phyloP scores from a whole-genome alignment of 352 stramenopile genomes.

The Pythium oligandrum region DNA sequence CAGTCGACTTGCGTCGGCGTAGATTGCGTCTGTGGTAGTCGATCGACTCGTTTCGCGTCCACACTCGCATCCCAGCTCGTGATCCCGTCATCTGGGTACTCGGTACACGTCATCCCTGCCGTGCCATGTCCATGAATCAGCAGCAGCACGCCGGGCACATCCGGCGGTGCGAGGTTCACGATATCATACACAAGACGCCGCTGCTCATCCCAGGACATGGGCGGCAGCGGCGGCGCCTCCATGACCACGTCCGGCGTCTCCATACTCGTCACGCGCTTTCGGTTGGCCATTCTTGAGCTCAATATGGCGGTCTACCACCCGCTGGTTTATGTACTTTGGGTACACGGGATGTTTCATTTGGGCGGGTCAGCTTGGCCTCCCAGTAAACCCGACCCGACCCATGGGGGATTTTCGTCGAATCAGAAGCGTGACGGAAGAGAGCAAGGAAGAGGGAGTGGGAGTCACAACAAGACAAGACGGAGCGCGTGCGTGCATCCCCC shows the following conservation, averaged over 20 bases:
- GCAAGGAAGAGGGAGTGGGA: no score
- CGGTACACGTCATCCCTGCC: slow-evolving; percentile 5
- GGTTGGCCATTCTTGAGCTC: slow-evolving; percentile 18
- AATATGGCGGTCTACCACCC: neutral
- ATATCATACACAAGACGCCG: slow-evolving; percentile 62
- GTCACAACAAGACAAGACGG: no score
- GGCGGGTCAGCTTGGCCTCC: no score
- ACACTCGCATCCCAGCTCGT: slow-evolving; percentile 22
- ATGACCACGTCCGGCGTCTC: neutral
- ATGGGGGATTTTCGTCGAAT: no score
- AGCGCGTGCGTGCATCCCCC: no score
- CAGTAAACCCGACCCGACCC: no score
- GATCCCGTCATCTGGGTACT: slow-evolving; percentile 14
- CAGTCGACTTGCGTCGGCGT: slow-evolving; percentile 48
- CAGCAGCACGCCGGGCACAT: slow-evolving; percentile 60
- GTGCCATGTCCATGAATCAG: slow-evolving; percentile 30
- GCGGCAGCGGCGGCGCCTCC: neutral
- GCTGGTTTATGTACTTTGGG: no score
- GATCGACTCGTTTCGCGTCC: slow-evolving; percentile 8
- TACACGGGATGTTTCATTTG: no score
- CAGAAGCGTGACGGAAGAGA: no score
- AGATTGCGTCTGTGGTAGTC: slow-evolving; percentile 5
- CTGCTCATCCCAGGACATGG: slow-evolving; percentile 66
- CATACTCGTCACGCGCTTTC: neutral
- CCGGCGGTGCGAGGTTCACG: slow-evolving; percentile 55